Evolutionary conservation across 192 early-diverging fungal species (phyloP).

Genomic region (Neocallimastix lanati): DNA sequence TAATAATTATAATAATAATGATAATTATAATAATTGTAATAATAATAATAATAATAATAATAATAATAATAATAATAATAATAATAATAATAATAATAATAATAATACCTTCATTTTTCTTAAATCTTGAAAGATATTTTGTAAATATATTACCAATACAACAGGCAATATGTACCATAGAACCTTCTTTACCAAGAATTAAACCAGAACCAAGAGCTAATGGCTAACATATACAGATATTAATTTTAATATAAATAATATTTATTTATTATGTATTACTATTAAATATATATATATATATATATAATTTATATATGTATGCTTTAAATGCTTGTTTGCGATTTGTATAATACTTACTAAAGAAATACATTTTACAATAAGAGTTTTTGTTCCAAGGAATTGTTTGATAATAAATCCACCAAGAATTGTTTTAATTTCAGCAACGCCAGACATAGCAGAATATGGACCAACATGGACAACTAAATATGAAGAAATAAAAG

Average conservation of each 20-base stretch:
- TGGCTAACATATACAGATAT: too few relatives aligned
- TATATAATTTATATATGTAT: too few relatives aligned
- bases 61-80: too few relatives aligned
- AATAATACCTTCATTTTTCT: constrained; percentile 47
- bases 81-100: not conserved
- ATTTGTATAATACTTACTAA: constrained; percentile 42
- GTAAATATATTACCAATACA: constrained; percentile 80
- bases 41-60: too few relatives aligned
- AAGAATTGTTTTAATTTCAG: constrained; percentile 87
- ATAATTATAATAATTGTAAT: too few relatives aligned
- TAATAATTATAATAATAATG: too few relatives aligned
- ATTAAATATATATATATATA: too few relatives aligned
- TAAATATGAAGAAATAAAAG: not conserved
- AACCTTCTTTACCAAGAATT: constrained; percentile 49
- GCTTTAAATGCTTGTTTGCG: too few relatives aligned
- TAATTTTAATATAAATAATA: too few relatives aligned
- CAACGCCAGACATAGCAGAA: constrained; percentile 1
- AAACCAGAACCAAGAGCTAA: constrained; percentile 26
- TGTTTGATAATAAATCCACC: constrained; percentile 86
- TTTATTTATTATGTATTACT: too few relatives aligned
- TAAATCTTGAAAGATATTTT: constrained; percentile 47
- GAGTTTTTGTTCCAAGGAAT: constrained; percentile 76
- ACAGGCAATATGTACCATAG: constrained; percentile 88
- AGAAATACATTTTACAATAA: constrained; percentile 82
- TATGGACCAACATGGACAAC: not conserved